Percentiles rank a stretch among this genome's conserved stretches.
These are phyloP conservation scores for Hyphopichia fennica DNA, from an alignment of 1,139 yeast genomes.

Conservation along the genomic window DNA sequence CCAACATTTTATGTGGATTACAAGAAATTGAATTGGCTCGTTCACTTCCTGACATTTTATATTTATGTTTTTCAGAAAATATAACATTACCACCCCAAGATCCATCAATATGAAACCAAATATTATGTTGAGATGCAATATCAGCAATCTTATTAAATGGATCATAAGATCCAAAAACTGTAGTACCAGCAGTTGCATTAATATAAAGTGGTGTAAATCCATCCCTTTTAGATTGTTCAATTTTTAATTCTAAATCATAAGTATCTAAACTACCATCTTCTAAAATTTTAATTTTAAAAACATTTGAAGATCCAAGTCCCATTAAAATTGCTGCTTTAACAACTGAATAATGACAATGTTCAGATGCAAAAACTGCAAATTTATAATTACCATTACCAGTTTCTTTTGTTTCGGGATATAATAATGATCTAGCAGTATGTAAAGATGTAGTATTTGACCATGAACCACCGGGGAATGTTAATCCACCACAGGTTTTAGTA, in stretches of 20 bases:
- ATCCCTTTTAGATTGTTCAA: conserved; percentile 39
- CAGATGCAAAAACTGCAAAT: conserved; percentile 71
- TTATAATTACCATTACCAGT: conserved; percentile 54
- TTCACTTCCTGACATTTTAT: conserved; percentile 58
- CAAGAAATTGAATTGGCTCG: conserved; percentile 78
- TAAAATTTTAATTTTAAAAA: conserved; percentile 61
- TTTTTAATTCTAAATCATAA: conserved; percentile 45
- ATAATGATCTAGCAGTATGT: conserved; percentile 70
- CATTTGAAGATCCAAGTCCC: conserved; percentile 66
- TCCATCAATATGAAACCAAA: conserved; percentile 87
- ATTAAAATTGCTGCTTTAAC: conserved; percentile 79
- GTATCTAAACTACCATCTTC: conserved; percentile 60
- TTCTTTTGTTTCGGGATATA: conserved; percentile 68
- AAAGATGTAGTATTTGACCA: conserved; percentile 82
- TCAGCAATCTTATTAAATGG: conserved; percentile 56
- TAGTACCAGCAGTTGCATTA: conserved; percentile 87
- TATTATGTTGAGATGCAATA: conserved; percentile 52
- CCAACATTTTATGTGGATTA: conserved; percentile 87
- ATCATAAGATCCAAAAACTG: conserved; percentile 85
- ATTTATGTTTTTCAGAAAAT: conserved; percentile 53
- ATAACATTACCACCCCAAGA: conserved; percentile 91
- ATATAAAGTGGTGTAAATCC: conserved; percentile 76
- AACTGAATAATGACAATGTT: conserved; percentile 79
- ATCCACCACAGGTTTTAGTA: conserved; percentile 66
- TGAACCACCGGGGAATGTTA: conserved; percentile 86